A percentile compares a stretch with the other conserved stretches of the same genome.
Evolutionary conservation across 179 eudicot species (phyloP).

Genomic region (Drosera spatulata): DNA sequence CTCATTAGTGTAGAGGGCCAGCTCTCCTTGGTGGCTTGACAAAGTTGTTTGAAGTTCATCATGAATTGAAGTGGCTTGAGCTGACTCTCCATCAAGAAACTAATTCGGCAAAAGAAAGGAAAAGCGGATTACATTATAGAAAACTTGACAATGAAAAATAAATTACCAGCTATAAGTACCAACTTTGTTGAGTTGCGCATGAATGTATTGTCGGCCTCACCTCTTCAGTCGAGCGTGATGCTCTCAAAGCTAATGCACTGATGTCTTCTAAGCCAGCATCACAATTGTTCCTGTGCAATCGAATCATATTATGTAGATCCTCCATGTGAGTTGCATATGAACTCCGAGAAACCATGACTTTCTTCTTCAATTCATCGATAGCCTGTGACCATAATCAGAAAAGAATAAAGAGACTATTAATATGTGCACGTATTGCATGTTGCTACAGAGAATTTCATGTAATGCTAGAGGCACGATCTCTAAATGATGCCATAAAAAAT

Average conservation of each 20-base stretch:
- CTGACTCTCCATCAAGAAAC: conserved; percentile 62
- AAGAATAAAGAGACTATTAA: not conserved
- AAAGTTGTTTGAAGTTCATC: conserved; percentile 76
- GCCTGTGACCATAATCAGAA: conserved; percentile 27
- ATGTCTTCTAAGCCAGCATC: conserved; percentile 81
- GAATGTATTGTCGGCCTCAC: conserved; percentile 23
- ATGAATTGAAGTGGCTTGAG: conserved; percentile 51
- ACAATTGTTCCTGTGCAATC: conserved; percentile 70
- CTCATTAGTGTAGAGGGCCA: conserved; percentile 76
- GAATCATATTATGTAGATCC: conserved; percentile 81
- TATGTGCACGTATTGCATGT: not conserved
- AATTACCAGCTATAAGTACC: too few relatives aligned
- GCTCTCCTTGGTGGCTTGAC: conserved; percentile 72
- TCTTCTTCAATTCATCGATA: conserved; percentile 53
- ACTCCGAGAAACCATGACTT: conserved; percentile 47
- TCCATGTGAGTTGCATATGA: conserved; percentile 75
- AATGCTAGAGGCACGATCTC: too few relatives aligned
- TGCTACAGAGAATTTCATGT: too few relatives aligned
- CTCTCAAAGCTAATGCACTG: conserved; percentile 50
- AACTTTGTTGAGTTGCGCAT: not conserved
- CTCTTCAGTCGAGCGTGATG: conserved; percentile 42
- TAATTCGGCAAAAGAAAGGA: conserved; percentile 5
- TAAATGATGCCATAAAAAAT: conserved; percentile 1
- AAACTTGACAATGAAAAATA: not conserved
- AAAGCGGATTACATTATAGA: not conserved